A percentile compares a stretch with the other conserved stretches of the same genome.
Conservation (phyloP, 2,329 filamentous ascomycete genomes). For the Botrytis aclada region DNA sequence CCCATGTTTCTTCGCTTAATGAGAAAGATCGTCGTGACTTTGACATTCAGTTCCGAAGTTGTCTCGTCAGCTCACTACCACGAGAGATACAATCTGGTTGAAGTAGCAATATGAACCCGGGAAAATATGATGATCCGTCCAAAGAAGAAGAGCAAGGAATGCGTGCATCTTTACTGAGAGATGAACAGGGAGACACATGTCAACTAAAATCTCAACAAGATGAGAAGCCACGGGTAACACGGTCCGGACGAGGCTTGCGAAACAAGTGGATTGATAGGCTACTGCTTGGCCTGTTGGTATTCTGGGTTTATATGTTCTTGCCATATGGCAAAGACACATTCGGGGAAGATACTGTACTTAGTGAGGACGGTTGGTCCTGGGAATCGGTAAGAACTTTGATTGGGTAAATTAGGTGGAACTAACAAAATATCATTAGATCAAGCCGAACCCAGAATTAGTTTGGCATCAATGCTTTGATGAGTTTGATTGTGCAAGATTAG, state of each 20-base stretch:
- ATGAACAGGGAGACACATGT: not conserved
- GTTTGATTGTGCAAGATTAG: conserved; percentile 8
- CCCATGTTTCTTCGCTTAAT: conserved; percentile 10
- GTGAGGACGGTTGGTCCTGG: not conserved
- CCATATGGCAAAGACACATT: not conserved
- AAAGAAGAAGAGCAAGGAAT: not conserved
- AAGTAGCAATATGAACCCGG: not conserved
- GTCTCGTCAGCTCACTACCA: not conserved
- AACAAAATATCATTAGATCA: not conserved
- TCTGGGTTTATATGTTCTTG: not conserved
- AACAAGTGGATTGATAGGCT: not conserved
- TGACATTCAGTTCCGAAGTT: not conserved
- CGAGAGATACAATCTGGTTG: not conserved
- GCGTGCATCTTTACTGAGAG: not conserved
- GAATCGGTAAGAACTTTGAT: not conserved
- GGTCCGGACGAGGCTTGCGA: not conserved
- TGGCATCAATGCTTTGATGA: conserved; percentile 3
- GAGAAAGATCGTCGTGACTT: not conserved
- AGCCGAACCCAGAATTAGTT: not conserved
- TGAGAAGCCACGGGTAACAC: not conserved
- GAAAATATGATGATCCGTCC: not conserved
- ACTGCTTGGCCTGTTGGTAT: not conserved
- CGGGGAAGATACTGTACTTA: not conserved
- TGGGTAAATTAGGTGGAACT: not conserved
- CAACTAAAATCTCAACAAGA: conserved; percentile 1